Evolutionary conservation across 768 basidiomycete species (phyloP).

Genomic region (Postia placenta): DNA sequence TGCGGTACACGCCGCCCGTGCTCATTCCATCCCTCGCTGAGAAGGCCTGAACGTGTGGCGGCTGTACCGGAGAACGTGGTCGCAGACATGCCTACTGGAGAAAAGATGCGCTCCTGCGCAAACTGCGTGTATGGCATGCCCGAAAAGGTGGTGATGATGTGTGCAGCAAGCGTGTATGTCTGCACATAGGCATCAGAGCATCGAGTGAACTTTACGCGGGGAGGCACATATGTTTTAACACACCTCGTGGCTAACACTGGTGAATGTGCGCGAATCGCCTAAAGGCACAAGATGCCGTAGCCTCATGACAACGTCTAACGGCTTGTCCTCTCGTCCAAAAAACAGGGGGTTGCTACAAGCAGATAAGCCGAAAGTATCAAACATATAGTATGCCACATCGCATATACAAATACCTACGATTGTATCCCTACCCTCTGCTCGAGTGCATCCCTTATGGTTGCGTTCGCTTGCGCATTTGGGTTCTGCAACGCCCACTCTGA

Average conservation of each 20-base stretch:
- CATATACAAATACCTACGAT: no score
- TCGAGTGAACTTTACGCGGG: neutral
- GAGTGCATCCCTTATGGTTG: neutral
- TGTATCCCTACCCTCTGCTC: neutral
- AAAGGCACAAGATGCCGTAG: conserved; percentile 26
- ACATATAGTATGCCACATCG: no score
- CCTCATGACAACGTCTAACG: conserved; percentile 17
- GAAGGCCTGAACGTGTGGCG: conserved; percentile 26
- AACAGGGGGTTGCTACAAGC: conserved; percentile 33
- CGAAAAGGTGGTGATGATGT: conserved; percentile 30
- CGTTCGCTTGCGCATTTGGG: neutral
- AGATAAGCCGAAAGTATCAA: no score
- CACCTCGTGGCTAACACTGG: conserved; percentile 17
- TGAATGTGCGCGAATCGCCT: conserved; percentile 30
- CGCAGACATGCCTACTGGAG: conserved; percentile 33
- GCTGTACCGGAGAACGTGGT: conserved; percentile 32
- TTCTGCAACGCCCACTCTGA: neutral
- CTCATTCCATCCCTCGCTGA: conserved; percentile 27
- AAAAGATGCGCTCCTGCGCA: conserved; percentile 37
- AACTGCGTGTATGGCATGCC: conserved; percentile 32
- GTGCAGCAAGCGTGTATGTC: conserved; percentile 33
- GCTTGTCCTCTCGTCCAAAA: conserved; percentile 23
- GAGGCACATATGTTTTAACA: no score
- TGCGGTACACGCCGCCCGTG: conserved; percentile 28
- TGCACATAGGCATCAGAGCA: conserved; percentile 13